Evolutionary conservation across 176 grass and related monocot genomes (phyloP).

Genomic region (Triticum monococcum): DNA sequence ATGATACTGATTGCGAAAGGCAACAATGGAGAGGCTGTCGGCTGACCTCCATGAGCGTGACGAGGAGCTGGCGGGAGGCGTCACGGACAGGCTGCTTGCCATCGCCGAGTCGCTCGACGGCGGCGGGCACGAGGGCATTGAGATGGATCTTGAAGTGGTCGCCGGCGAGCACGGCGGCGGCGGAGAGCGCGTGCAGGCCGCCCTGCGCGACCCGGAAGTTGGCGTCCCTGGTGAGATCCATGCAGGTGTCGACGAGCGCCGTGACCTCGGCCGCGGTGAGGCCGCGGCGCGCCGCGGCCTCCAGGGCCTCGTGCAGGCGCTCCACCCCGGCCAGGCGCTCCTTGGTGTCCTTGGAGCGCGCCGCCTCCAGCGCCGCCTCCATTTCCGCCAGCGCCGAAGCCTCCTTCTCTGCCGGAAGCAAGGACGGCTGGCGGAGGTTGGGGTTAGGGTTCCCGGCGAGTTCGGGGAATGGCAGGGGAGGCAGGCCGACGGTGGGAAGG

Average conservation of each 20-base stretch:
- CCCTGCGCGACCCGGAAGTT: slow-evolving; percentile 88
- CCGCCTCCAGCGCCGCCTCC: slow-evolving; percentile 88
- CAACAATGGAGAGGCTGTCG: neutral
- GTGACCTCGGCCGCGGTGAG: slow-evolving; percentile 60
- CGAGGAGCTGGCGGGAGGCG: slow-evolving; percentile 62
- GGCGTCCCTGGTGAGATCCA: slow-evolving; percentile 65
- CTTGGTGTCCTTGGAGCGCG: slow-evolving; percentile 72
- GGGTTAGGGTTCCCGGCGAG: neutral
- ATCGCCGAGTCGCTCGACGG: slow-evolving; percentile 78
- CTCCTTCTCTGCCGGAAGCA: neutral
- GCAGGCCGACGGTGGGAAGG: neutral
- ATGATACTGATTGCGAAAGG: neutral
- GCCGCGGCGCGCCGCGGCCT: slow-evolving; percentile 51
- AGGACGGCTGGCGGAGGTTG: neutral
- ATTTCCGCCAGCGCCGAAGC: slow-evolving; percentile 36
- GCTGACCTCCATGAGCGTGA: slow-evolving; percentile 88
- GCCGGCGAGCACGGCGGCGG: slow-evolving; percentile 79
- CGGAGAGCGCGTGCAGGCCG: slow-evolving; percentile 73
- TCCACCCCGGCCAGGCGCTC: slow-evolving; percentile 81
- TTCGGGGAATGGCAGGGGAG: neutral
- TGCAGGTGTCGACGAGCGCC: slow-evolving; percentile 63
- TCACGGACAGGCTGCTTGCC: slow-evolving; percentile 88
- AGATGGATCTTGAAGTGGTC: slow-evolving; percentile 92
- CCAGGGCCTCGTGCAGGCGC: slow-evolving; percentile 72
- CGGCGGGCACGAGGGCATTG: slow-evolving; percentile 64